Base-by-base conservation (phyloP, 225 moss, liverwort and hornwort species). In the Marchantia paleacea region DNA sequence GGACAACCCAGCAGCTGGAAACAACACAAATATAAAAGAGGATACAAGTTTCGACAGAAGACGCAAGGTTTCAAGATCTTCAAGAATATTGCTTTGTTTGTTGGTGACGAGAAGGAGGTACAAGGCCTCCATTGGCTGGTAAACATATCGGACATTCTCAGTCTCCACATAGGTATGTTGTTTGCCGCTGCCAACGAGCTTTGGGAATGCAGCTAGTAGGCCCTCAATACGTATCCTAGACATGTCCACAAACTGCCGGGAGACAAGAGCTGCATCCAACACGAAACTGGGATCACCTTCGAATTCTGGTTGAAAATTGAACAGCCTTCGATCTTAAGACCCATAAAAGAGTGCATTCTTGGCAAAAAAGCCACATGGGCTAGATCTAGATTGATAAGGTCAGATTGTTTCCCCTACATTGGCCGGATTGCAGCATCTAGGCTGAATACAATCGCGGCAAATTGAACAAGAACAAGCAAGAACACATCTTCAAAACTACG, bases 231-330 rank as follows among this genome's bases (percentile, higher is more conserved):
- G 90, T 89, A 97, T 97, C 84, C 97, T 90, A 75, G 97, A 92
- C 97, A 94, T 97, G 83, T 94, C 97, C 87, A 93, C 94, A 85
- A 91, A 97, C 70, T 97, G 97, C 84, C 94, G 94, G 75, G 96
- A 96, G 81, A 96, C 96, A 77, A 96, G 87, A 86, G 96, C 96
- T 96, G 96, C 94, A 87, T 78, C 84, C 82, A 68, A 12, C 8
- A 25, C 73, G 70, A 16, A 76, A 30, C 76, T 16, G 15, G 20
- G 26, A 39, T 39, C 60, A 76, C 47, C 14, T 9, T 22, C 19
- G 24, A 52, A 80, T 52, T 31, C 19, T 72, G n/a, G n/a, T 10
- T 20, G 50, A 11, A 28, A 10, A 47, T 18, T 52, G 31, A 47
- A 16, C n/a, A 55, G 22, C 61, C 52, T 72, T 15, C 28, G 63